Evolutionary conservation across 176 grass and related monocot genomes (phyloP).

Genomic region (Zea luxurians): DNA sequence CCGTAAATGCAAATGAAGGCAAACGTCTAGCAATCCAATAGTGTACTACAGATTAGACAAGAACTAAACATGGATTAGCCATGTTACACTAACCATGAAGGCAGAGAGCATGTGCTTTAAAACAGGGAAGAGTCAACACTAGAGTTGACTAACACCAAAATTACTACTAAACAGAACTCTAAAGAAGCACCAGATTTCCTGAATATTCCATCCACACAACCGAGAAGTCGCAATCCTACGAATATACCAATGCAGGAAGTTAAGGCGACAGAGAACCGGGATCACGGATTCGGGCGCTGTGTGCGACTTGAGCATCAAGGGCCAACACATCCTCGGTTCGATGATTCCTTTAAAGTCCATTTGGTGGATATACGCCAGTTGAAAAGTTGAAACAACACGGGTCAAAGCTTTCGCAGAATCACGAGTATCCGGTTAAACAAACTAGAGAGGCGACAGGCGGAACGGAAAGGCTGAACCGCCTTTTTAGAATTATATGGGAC

Average conservation of each 20-base stretch:
- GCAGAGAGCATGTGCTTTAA: not conserved
- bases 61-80: conserved; percentile 11
- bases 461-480: conserved; percentile 41
- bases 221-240: not conserved
- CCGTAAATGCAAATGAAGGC: no score
- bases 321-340: not conserved
- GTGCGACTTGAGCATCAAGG: not conserved
- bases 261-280: conserved; percentile 13
- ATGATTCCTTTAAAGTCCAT: not conserved
- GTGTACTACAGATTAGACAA: not conserved
- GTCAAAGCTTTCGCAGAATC: conserved; percentile 34
- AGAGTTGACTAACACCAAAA: conserved; percentile 4
- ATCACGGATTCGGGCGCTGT: not conserved
- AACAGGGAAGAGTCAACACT: conserved; percentile 27
- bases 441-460: not conserved
- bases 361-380: not conserved
- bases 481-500: conserved; percentile 25
- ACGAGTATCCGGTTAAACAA: conserved; percentile 40
- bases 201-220: conserved; percentile 31
- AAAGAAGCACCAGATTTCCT: not conserved
- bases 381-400: conserved; percentile 5
- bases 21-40: conserved; percentile 3
- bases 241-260: conserved; percentile 8
- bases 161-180: not conserved
- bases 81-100: conserved; percentile 3